Conservation (phyloP, 768 basidiomycete species). For the Pisolithus microcarpus region DNA sequence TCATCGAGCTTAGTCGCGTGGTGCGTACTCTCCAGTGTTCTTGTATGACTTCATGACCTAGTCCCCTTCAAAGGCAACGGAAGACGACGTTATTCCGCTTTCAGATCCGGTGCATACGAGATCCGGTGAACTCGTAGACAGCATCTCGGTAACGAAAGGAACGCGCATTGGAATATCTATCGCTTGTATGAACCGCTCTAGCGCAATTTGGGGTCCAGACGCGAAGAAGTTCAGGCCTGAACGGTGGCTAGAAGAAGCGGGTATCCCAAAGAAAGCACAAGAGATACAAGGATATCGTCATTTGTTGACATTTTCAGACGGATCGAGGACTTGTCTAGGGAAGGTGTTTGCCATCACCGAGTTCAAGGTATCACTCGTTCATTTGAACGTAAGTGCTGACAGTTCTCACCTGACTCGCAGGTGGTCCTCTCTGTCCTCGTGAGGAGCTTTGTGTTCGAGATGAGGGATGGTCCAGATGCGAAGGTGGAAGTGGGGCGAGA, state of each 20-base stretch:
- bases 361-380: too few relatives aligned
- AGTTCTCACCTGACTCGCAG: constrained; percentile 26
- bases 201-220: constrained; percentile 53
- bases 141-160: constrained; percentile 43
- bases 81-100: constrained; percentile 56
- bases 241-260: constrained; percentile 46
- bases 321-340: too few relatives aligned
- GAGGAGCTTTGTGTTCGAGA: constrained; percentile 30
- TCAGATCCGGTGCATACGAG: constrained; percentile 37
- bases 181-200: constrained; percentile 41
- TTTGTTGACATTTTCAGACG: too few relatives aligned
- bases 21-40: constrained; percentile 3
- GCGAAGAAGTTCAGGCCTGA: constrained; percentile 55
- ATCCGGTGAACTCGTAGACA: constrained; percentile 33
- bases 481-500: constrained; percentile 4
- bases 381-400: too few relatives aligned
- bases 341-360: too few relatives aligned
- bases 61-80: constrained; percentile 28
- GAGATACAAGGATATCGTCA: constrained; percentile 45
- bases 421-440: constrained; percentile 37
- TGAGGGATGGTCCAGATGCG: constrained; percentile 30
- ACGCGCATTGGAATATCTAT: constrained; percentile 39
- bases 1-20: constrained; percentile 14
- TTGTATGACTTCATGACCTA: not conserved
- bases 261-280: constrained; percentile 23